Conservation (phyloP, 164 flowering plant genomes). For the Taxillus chinensis region DNA sequence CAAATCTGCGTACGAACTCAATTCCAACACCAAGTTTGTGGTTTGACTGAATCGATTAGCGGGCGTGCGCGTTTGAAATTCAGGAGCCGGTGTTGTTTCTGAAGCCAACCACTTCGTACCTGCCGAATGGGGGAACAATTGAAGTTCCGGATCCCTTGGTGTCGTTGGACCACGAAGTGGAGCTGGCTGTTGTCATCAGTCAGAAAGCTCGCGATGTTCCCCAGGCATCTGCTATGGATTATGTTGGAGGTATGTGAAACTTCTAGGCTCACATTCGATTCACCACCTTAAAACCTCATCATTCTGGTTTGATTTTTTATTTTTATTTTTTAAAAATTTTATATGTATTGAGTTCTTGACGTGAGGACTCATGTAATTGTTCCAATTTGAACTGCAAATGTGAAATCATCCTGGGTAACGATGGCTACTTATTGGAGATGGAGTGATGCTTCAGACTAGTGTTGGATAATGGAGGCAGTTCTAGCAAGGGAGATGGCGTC, state of each 20-base stretch:
- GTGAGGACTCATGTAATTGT: no score
- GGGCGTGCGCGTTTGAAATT: not conserved
- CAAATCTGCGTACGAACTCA: no score
- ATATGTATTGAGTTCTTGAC: no score
- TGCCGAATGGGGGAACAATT: conserved; percentile 80
- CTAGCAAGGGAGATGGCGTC: no score
- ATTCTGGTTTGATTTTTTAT: not conserved
- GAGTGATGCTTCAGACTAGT: no score
- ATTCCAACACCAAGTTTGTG: no score
- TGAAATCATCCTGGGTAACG: no score
- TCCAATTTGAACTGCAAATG: no score
- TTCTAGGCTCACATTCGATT: not conserved
- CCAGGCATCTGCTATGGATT: conserved; percentile 75
- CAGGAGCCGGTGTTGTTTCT: conserved; percentile 93
- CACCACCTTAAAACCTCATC: not conserved
- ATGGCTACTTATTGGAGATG: no score
- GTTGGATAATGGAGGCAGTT: no score
- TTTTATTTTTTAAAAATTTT: no score
- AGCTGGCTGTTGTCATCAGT: conserved; percentile 80
- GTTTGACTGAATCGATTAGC: no score
- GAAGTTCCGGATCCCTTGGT: conserved; percentile 63
- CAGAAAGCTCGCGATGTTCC: conserved; percentile 80
- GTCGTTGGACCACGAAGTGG: conserved; percentile 82
- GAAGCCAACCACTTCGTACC: conserved; percentile 92
- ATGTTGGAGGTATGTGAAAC: conserved; percentile 55